Conservation (phyloP, 2,329 filamentous ascomycete species). For the Diplodia corticola region DNA sequence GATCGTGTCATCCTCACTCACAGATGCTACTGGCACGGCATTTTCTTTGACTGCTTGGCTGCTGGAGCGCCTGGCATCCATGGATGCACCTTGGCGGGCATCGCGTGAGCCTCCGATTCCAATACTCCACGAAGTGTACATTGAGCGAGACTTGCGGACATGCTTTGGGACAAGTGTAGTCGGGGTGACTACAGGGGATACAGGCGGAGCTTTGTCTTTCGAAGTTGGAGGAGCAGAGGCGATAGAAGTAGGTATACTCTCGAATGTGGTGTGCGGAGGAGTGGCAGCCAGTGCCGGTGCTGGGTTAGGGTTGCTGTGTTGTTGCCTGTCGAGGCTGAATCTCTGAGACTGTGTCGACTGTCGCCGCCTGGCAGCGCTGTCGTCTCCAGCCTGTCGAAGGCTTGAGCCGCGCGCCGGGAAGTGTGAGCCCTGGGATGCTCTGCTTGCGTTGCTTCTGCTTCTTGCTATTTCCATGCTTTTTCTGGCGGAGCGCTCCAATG, state of each 20-base stretch:
- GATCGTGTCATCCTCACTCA: slow-evolving; percentile 14
- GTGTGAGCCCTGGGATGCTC: slow-evolving; percentile 40
- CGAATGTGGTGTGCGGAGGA: slow-evolving; percentile 20
- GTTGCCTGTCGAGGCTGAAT: slow-evolving; percentile 13
- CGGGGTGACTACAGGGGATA: slow-evolving; percentile 4
- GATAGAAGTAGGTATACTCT: slow-evolving; percentile 9
- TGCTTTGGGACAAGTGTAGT: neutral
- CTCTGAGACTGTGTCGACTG: slow-evolving; percentile 24
- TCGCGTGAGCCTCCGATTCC: slow-evolving; percentile 8
- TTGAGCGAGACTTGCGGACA: slow-evolving; percentile 21
- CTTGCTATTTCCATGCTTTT: slow-evolving; percentile 27
- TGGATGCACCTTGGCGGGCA: neutral
- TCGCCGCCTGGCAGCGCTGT: neutral
- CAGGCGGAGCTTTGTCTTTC: slow-evolving; percentile 27
- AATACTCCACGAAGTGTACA: slow-evolving; percentile 20
- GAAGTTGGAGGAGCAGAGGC: neutral
- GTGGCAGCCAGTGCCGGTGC: neutral
- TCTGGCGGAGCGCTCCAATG: slow-evolving; percentile 26
- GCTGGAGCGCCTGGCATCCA: neutral
- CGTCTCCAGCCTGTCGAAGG: slow-evolving; percentile 26
- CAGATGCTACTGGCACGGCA: neutral
- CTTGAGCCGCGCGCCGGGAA: slow-evolving; percentile 39
- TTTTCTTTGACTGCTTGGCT: neutral
- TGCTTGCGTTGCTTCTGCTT: slow-evolving; percentile 38
- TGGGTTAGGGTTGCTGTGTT: neutral